These are phyloP conservation scores for Microcera coccophila DNA, from an alignment of 2,329 filamentous ascomycete genomes.

Conservation along the genomic window DNA sequence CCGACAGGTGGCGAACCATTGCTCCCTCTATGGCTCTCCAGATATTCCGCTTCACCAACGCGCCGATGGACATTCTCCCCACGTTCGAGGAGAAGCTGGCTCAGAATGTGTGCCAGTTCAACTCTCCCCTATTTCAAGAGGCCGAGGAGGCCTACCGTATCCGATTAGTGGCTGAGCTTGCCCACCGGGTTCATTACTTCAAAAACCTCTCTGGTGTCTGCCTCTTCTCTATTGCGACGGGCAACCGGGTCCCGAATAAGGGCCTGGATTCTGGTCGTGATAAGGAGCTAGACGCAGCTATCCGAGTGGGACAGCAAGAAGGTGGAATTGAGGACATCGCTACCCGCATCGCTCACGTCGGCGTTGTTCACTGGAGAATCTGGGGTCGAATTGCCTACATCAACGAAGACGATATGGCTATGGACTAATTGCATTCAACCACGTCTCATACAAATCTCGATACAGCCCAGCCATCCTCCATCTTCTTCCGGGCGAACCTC, in stretches of 20 bases:
- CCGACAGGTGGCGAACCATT: conserved; percentile 50
- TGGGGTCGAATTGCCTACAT: conserved; percentile 75
- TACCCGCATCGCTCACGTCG: conserved; percentile 75
- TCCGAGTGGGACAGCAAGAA: conserved; percentile 47
- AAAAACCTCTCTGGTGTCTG: conserved; percentile 49
- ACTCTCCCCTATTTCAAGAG: conserved; percentile 43
- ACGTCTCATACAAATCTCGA: background rate
- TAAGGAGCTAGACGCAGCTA: conserved; percentile 32
- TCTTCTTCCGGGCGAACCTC: too few species aligned
- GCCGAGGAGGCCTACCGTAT: conserved; percentile 48
- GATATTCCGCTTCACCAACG: conserved; percentile 55
- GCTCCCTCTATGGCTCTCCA: conserved; percentile 53
- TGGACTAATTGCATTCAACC: conserved; percentile 25
- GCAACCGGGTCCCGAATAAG: conserved; percentile 42
- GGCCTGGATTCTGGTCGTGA: conserved; percentile 31
- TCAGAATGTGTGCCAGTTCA: conserved; percentile 41
- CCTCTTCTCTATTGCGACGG: conserved; percentile 54
- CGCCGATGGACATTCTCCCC: conserved; percentile 45
- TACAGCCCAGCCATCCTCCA: background rate
- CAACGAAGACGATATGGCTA: conserved; percentile 37
- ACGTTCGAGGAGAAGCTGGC: conserved; percentile 49
- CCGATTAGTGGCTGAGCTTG: conserved; percentile 47
- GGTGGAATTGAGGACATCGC: conserved; percentile 63
- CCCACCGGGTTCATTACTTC: conserved; percentile 49
- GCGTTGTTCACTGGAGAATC: conserved; percentile 83